Evolutionary conservation across 768 basidiomycete genomes (phyloP), one percentile per base, ranked within the genome.

Genomic region (Pholiota microspora): DNA sequence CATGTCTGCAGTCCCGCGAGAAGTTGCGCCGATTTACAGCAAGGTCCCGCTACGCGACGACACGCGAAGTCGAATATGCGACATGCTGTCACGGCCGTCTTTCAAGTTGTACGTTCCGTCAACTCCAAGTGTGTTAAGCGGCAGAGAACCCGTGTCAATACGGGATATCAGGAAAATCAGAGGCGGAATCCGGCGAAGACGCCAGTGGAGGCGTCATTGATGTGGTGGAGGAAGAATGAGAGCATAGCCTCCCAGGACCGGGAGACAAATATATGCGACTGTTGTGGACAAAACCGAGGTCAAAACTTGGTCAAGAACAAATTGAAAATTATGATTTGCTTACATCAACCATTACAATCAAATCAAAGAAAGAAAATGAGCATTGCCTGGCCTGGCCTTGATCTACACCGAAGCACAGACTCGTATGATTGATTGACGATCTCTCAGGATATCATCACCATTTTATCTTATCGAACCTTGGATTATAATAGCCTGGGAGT

Each of bases 231-330:
- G 40, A 18, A 23, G 9, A 23, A 16, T 18, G 40, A 42, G 40
- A 25, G 46, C 46, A 48, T 31, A 18, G 32, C 28, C 46, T 42
- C 16, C 9, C 46, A 32, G 31, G 12, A 29, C 46, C 46, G 46
- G 46, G 46, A 48, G 32, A 34, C 28, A 34, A 48, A 34, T 31
- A 48, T 48, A 16, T 48, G 46, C 46, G 29, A 48, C 10, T 48
- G 46, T 48, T 48, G 12, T 48, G 15, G n/a, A 16, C n/a, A 21
- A 42, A 18, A 16, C 21, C n/a, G n/a, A n/a, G n/a, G 40, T 21
- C 40, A 23, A 18, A 38, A 23, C 40, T 31, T 31, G 31, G 31
- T 12, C 31, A 31, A 31, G 12, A 6, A 6, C 31, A 31, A 31
- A 31, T 31, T 31, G n/a, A n/a, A n/a, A n/a, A n/a, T n/a, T n/a